phyloP scores from a whole-genome alignment of 352 stramenopile genomes.

The Phytophthora vignae region DNA sequence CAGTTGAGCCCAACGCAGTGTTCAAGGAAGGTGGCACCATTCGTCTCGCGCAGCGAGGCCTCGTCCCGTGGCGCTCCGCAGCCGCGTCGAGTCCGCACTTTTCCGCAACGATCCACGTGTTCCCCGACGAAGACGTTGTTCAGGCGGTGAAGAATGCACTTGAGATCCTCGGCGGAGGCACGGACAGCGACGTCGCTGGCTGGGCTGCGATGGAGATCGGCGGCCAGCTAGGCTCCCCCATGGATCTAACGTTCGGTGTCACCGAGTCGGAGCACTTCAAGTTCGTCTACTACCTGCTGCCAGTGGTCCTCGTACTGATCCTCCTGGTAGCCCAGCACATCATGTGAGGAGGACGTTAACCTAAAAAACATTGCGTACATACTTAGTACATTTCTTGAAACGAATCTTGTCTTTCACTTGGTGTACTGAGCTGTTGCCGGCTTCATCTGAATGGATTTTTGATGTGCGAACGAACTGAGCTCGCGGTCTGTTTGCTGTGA shows the following conservation, averaged over 20 bases:
- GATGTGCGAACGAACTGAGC: background rate
- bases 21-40: conserved; percentile 52
- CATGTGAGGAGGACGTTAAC: conserved; percentile 13
- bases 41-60: conserved; percentile 51
- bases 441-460: conserved; percentile 15
- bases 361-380: conserved; percentile 4
- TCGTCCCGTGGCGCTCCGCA: conserved; percentile 49
- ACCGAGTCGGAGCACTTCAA: conserved; percentile 30
- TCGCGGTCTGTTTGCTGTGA: conserved; percentile 7
- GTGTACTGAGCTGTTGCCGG: background rate
- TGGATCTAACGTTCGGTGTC: conserved; percentile 21
- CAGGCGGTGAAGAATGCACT: conserved; percentile 60
- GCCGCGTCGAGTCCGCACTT: conserved; percentile 41
- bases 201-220: conserved; percentile 43
- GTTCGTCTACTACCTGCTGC: conserved; percentile 31
- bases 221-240: conserved; percentile 14
- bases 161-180: conserved; percentile 60
- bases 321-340: conserved; percentile 49
- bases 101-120: conserved; percentile 48
- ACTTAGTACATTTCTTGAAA: background rate
- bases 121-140: conserved; percentile 53
- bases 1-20: conserved; percentile 31
- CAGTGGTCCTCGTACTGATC: conserved; percentile 47
- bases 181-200: conserved; percentile 10
- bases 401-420: background rate